Conservation (phyloP, 1,284 basidiomycete genomes). For the Waitea zeae region DNA sequence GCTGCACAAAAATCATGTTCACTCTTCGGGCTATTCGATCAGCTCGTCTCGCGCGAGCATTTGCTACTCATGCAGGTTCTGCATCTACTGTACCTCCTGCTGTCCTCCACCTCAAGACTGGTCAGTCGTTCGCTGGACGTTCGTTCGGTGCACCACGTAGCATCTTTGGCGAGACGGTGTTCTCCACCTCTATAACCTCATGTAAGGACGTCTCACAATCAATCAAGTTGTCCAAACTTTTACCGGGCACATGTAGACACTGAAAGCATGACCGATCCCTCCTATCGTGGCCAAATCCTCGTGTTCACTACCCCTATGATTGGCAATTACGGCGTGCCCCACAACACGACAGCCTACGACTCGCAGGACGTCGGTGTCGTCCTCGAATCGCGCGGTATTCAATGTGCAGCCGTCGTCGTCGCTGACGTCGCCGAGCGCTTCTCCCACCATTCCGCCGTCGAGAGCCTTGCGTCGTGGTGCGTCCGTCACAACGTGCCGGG, state of each 20-base stretch:
- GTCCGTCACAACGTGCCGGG: slow-evolving; percentile 81
- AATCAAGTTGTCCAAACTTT: background rate
- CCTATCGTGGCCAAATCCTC: slow-evolving; percentile 94
- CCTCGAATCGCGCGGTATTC: slow-evolving; percentile 80
- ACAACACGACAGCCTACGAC: slow-evolving; percentile 61
- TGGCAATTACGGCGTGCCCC: slow-evolving; percentile 95
- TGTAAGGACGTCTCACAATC: slow-evolving; percentile 38
- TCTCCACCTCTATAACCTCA: slow-evolving; percentile 96
- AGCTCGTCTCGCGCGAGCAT: slow-evolving; percentile 32
- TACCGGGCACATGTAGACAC: slow-evolving; percentile 46
- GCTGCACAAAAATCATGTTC: slow-evolving; percentile 39
- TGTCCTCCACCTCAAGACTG: slow-evolving; percentile 83
- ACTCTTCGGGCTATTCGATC: slow-evolving; percentile 30
- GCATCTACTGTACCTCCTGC: slow-evolving; percentile 48
- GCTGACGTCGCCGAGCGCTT: slow-evolving; percentile 90
- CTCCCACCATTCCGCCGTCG: slow-evolving; percentile 89
- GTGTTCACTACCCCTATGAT: slow-evolving; percentile 98
- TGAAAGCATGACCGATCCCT: slow-evolving; percentile 99
- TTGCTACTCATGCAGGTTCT: slow-evolving; percentile 49
- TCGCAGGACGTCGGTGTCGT: slow-evolving; percentile 77
- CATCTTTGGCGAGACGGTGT: slow-evolving; percentile 94
- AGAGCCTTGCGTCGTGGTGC: slow-evolving; percentile 91
- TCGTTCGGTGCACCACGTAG: slow-evolving; percentile 85
- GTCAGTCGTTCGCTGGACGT: slow-evolving; percentile 79
- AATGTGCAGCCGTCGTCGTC: slow-evolving; percentile 88